phyloP scores from a whole-genome alignment of 2,329 filamentous ascomycete species.

The Xylaria hypoxylon region DNA sequence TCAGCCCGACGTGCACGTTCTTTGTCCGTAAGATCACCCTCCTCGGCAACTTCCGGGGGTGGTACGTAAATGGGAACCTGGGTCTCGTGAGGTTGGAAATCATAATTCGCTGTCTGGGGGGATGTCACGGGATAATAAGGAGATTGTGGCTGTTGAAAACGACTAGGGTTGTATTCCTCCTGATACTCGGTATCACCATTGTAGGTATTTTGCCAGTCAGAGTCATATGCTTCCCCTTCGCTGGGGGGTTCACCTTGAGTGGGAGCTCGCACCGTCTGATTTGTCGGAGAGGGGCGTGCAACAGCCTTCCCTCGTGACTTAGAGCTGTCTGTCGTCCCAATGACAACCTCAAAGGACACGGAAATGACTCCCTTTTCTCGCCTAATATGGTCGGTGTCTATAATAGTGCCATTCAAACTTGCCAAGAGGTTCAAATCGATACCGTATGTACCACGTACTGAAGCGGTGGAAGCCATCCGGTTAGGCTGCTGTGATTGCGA shows the following conservation, averaged over 20 bases:
- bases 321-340: slow-evolving; percentile 83
- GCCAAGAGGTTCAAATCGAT: slow-evolving; percentile 59
- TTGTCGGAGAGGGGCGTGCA: slow-evolving; percentile 41
- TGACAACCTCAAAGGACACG: slow-evolving; percentile 84
- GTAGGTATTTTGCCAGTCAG: slow-evolving; percentile 50
- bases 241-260: slow-evolving; percentile 34
- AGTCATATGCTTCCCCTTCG: slow-evolving; percentile 43
- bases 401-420: slow-evolving; percentile 74
- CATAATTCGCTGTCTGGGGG: slow-evolving; percentile 52
- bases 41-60: slow-evolving; percentile 68
- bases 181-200: slow-evolving; percentile 46
- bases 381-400: slow-evolving; percentile 87
- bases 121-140: slow-evolving; percentile 47
- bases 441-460: slow-evolving; percentile 51
- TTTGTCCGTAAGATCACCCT: slow-evolving; percentile 80
- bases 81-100: slow-evolving; percentile 48
- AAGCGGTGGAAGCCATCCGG: slow-evolving; percentile 54
- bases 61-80: slow-evolving; percentile 65
- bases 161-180: slow-evolving; percentile 39
- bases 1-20: slow-evolving; percentile 82
- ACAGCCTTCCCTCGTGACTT: slow-evolving; percentile 48
- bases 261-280: slow-evolving; percentile 42
- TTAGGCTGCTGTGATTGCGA: slow-evolving; percentile 56
- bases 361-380: slow-evolving; percentile 93
- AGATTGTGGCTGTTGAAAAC: slow-evolving; percentile 41